Base-by-base conservation (phyloP, 805 yeast genomes). In the Teunomyces kruisii region DNA sequence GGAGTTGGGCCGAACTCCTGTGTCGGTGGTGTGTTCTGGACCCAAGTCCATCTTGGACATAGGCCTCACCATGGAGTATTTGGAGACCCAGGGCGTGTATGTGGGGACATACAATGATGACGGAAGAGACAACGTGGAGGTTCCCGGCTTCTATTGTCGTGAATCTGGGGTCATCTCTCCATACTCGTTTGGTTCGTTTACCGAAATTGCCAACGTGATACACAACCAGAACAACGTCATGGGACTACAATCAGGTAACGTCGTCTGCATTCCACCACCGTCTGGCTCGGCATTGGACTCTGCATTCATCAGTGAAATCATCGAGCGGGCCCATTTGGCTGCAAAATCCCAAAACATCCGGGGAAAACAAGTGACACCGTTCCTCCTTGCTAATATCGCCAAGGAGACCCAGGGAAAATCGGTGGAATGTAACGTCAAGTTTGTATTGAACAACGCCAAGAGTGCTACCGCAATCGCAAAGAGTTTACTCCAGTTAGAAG, bases 11-110 rank as follows among this genome's bases (percentile, higher is more conserved):
- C 74, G 82, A 45, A 90, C 96, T 0, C 88, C 91, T 0, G 89
- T 89, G 1, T 82, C 89, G 0, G 96, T 89, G n/a, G 91, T 89
- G 8, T 89, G 96, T 60, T 83, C 96, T 6, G 97, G 97, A 0
- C 96, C 96, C 1, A 89, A 89, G 60, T 81, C 90, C 31, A 88
- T 89, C 42, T 68, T 89, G 45, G 97, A 89, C 56, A 84, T 90
- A 44, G 81, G 76, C 8, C 74, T 85, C 50, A 90, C 97, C 0
- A 73, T 88, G 76, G 97, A 89, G 61, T 88, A 84, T 57, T 70
- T 89, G 43, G 97, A 89, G 62, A 89, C 97, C 0, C 90, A 88
- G 64, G 97, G 97, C 10, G 96, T 89, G 0, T 85, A 84, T 54
- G 96, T 89, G 7, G 78, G 84, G 4, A 89, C 96, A 0, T 66